Percentiles rank a stretch among this genome's conserved stretches.
Conservation (phyloP, 768 basidiomycete genomes). For the Tulasnella sp. region DNA sequence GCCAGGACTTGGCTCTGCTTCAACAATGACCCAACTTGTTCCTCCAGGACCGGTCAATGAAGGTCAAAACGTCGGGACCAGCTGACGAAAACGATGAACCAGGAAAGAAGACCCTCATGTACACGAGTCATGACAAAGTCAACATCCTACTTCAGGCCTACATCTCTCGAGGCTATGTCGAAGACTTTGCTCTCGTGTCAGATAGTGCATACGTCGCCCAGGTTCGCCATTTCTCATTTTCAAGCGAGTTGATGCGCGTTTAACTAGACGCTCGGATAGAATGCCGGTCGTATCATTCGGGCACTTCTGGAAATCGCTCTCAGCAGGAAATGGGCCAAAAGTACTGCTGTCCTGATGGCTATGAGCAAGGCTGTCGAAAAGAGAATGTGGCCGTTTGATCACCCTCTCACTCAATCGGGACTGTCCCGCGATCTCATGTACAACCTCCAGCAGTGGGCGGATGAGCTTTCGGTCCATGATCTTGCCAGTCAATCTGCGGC, state of each 20-base stretch:
- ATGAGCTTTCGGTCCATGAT: conserved; percentile 65
- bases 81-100: neutral
- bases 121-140: conserved; percentile 70
- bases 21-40: neutral
- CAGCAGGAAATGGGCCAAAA: conserved; percentile 83
- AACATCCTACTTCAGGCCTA: conserved; percentile 89
- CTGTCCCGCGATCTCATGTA: conserved; percentile 69
- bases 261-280: no score
- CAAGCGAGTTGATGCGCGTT: neutral
- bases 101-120: conserved; percentile 21
- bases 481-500: conserved; percentile 53
- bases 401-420: conserved; percentile 73
- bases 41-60: conserved; percentile 39
- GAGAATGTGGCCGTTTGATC: conserved; percentile 88
- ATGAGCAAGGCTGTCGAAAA: conserved; percentile 91
- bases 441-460: conserved; percentile 67
- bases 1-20: neutral
- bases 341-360: conserved; percentile 65
- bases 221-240: conserved; percentile 18
- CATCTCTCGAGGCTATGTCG: conserved; percentile 67
- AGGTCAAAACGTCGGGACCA: neutral
- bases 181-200: conserved; percentile 94
- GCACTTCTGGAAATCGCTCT: conserved; percentile 90
- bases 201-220: conserved; percentile 91
- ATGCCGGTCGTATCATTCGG: conserved; percentile 88